phyloP scores from a whole-genome alignment of 306 rosid species.

The Cucurbita maxima region DNA sequence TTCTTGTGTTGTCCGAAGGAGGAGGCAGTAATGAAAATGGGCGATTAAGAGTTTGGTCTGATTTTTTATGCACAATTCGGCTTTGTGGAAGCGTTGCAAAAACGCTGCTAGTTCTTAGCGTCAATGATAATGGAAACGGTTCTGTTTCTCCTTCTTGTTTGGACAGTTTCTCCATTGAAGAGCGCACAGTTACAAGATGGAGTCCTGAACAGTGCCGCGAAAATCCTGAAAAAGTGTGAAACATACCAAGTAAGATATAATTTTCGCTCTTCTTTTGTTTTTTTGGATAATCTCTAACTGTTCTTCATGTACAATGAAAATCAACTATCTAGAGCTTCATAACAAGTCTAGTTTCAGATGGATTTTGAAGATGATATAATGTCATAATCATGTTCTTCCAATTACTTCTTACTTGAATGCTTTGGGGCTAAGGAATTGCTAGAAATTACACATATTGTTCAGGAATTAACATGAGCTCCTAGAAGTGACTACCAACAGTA shows the following conservation, averaged over 20 bases:
- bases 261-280: not conserved
- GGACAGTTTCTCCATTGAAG: conserved; percentile 25
- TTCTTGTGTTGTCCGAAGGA: conserved; percentile 42
- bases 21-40: conserved; percentile 16
- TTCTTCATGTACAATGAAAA: not conserved
- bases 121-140: conserved; percentile 21
- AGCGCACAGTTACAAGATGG: conserved; percentile 45
- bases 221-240: conserved; percentile 8
- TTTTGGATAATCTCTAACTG: not conserved
- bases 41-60: conserved; percentile 66
- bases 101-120: conserved; percentile 32
- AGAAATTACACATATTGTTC: not conserved
- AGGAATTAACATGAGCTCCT: not conserved
- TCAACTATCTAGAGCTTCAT: not conserved
- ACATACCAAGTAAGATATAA: not conserved
- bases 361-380: not conserved
- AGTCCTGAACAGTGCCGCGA: conserved; percentile 47
- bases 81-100: conserved; percentile 61
- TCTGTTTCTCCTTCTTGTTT: conserved; percentile 24
- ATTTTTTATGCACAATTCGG: conserved; percentile 46
- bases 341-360: not conserved
- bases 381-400: not conserved
- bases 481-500: not conserved
- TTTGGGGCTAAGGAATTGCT: not conserved
- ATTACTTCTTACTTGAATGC: not conserved